phyloP scores from a whole-genome alignment of 2,329 filamentous ascomycete genomes.

The Diplodia mutila region DNA sequence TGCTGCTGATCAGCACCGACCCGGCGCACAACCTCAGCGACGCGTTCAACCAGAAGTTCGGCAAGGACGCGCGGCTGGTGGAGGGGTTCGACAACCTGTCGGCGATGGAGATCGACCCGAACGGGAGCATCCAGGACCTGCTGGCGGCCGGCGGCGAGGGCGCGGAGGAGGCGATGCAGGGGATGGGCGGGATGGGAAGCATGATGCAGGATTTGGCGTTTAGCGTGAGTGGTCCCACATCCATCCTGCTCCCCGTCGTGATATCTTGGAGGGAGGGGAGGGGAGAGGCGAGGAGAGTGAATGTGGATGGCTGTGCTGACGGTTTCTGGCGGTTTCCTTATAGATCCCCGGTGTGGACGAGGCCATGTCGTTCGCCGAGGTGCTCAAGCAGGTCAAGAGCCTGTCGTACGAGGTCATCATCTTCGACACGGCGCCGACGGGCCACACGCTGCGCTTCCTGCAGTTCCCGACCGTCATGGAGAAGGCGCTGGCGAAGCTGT shows the following conservation, averaged over 20 bases:
- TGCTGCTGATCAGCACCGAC: conserved; percentile 97
- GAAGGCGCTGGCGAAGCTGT: conserved; percentile 97
- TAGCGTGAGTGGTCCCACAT: conserved; percentile 63
- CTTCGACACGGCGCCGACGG: conserved; percentile 97
- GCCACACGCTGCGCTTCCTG: conserved; percentile 96
- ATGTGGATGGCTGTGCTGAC: neutral
- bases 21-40: conserved; percentile 97
- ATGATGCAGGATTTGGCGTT: conserved; percentile 99
- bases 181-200: conserved; percentile 72
- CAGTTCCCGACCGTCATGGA: conserved; percentile 98
- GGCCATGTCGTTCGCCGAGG: conserved; percentile 99
- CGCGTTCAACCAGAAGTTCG: conserved; percentile 98
- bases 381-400: conserved; percentile 98
- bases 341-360: conserved; percentile 99
- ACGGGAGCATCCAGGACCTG: conserved; percentile 95
- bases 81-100: conserved; percentile 92
- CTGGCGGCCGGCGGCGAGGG: conserved; percentile 77
- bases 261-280: neutral
- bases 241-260: neutral
- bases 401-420: conserved; percentile 99
- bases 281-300: neutral
- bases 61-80: conserved; percentile 92
- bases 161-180: conserved; percentile 70
- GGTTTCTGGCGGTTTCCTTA: neutral
- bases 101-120: conserved; percentile 99